Conservation (phyloP, 805 yeast genomes). For the Kazachstania africana region DNA sequence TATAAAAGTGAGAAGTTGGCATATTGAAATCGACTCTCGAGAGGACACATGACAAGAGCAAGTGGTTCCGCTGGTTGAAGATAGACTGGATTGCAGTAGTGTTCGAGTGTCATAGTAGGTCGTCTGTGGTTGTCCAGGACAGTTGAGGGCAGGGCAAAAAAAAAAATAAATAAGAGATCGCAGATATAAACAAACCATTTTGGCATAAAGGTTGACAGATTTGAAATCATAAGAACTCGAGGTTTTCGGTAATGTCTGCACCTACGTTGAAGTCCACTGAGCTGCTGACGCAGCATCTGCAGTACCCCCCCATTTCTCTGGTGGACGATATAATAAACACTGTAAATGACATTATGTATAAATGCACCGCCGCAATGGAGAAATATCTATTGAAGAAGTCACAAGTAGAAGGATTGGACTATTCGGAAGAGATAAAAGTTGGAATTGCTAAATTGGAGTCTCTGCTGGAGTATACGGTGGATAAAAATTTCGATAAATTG, state of each 20-base stretch:
- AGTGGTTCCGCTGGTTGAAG: no score
- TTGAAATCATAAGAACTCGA: no score
- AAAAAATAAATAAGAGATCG: no score
- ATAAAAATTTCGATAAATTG: constrained; percentile 72
- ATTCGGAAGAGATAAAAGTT: constrained; percentile 46
- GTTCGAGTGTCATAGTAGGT: no score
- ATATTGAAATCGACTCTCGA: no score
- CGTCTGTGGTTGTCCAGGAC: no score
- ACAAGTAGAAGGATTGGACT: constrained; percentile 13
- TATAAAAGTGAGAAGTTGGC: no score
- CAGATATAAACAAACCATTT: no score
- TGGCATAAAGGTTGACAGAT: no score
- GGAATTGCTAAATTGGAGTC: constrained; percentile 79
- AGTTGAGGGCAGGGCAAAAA: no score
- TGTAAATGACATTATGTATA: constrained; percentile 72
- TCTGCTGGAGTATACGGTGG: constrained; percentile 60
- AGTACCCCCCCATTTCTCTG: constrained; percentile 69
- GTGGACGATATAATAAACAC: constrained; percentile 83
- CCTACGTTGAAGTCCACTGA: constrained; percentile 32
- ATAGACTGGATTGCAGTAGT: no score
- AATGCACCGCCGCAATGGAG: constrained; percentile 72
- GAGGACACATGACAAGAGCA: no score
- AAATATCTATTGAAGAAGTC: constrained; percentile 34
- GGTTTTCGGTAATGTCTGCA: constrained; percentile 23
- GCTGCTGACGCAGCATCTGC: constrained; percentile 74